Evolutionary conservation across 2,329 filamentous ascomycete species (phyloP).

Genomic region (Clonostachys sp.): DNA sequence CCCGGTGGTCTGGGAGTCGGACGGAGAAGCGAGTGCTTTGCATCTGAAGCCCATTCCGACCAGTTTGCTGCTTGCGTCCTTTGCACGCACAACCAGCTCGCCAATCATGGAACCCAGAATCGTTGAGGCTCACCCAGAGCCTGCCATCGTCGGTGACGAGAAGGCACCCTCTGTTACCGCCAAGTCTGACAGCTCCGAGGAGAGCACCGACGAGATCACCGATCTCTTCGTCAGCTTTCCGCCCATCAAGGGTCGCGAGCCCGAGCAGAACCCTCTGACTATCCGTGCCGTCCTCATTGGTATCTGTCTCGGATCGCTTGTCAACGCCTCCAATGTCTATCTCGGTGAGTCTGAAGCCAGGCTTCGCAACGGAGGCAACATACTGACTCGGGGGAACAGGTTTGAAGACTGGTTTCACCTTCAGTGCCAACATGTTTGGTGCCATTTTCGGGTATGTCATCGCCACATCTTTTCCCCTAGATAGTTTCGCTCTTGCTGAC

Average conservation of each 20-base stretch:
- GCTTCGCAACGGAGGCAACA: background rate
- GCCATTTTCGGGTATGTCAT: slow-evolving; percentile 44
- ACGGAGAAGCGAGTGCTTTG: too few relatives aligned
- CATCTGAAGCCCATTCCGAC: too few relatives aligned
- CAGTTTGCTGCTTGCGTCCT: too few relatives aligned
- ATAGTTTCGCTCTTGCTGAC: too few relatives aligned
- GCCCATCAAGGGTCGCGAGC: slow-evolving; percentile 28
- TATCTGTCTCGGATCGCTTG: slow-evolving; percentile 50
- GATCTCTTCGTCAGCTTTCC: slow-evolving; percentile 36
- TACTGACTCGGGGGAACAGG: slow-evolving; percentile 15
- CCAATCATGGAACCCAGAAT: too few relatives aligned
- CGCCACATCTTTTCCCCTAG: too few relatives aligned
- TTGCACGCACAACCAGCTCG: too few relatives aligned
- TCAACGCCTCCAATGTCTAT: slow-evolving; percentile 60
- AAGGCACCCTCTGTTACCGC: background rate
- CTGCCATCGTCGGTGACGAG: too few relatives aligned
- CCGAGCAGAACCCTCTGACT: slow-evolving; percentile 46
- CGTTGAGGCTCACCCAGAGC: too few relatives aligned
- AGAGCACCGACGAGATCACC: slow-evolving; percentile 18
- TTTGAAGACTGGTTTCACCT: slow-evolving; percentile 47
- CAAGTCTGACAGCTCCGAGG: slow-evolving; percentile 15
- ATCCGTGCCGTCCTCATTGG: slow-evolving; percentile 50
- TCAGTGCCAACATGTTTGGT: slow-evolving; percentile 40
- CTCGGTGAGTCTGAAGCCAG: slow-evolving; percentile 33
- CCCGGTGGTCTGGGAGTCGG: too few relatives aligned